Evolutionary conservation across 257 asterid species (phyloP).

Genomic region (Galeopsis tetrahit): DNA sequence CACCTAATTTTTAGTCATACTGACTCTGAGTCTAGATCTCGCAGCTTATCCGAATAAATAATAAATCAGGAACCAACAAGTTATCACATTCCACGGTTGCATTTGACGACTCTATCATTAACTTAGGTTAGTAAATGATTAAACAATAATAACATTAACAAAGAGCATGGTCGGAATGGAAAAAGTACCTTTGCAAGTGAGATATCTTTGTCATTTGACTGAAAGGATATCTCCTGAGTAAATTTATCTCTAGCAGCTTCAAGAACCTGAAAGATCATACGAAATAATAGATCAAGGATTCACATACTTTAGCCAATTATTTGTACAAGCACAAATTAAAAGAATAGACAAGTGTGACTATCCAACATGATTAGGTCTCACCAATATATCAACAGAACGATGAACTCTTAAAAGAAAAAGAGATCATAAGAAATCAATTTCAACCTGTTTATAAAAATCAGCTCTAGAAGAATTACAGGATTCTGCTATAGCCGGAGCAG

Average conservation of each 20-base stretch:
- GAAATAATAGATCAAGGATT: neutral
- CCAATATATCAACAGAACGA: neutral
- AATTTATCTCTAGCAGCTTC: constrained; percentile 77
- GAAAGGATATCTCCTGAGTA: constrained; percentile 77
- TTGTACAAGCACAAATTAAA: neutral
- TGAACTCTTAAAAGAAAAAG: constrained; percentile 5
- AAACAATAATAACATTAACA: constrained; percentile 26
- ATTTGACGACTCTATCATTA: constrained; percentile 22
- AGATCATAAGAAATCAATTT: constrained; percentile 37
- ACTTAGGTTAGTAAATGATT: neutral
- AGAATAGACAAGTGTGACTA: neutral
- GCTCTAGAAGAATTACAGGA: constrained; percentile 52
- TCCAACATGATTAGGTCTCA: neutral
- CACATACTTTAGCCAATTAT: constrained; percentile 27
- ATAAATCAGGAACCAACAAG: constrained; percentile 7
- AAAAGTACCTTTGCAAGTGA: constrained; percentile 82
- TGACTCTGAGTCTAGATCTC: neutral
- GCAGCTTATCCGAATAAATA: neutral
- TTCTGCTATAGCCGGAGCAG: constrained; percentile 63
- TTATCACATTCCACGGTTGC: neutral
- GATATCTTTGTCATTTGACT: constrained; percentile 81
- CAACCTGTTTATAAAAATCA: constrained; percentile 74
- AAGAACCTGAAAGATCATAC: constrained; percentile 56
- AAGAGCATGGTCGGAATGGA: constrained; percentile 9
- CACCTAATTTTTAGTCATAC: no score